Conservation (phyloP, 257 asterid species). For the Solanum boliviense region DNA sequence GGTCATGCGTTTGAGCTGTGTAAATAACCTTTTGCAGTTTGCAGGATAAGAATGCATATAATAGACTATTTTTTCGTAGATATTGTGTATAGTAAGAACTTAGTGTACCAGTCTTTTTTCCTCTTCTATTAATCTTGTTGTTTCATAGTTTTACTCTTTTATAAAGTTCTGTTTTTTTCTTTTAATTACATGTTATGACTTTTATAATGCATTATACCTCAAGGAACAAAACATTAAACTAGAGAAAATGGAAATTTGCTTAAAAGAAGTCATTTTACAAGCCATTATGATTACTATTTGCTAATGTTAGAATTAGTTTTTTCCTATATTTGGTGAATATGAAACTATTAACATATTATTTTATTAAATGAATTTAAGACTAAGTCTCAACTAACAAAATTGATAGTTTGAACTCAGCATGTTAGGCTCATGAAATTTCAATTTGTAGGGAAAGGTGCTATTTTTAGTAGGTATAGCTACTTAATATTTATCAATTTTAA, state of each 20-base stretch:
- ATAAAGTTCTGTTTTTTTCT: background rate
- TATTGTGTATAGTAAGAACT: background rate
- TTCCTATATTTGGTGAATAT: background rate
- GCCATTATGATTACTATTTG: background rate
- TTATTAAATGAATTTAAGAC: background rate
- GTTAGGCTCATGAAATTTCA: background rate
- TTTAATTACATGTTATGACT: background rate
- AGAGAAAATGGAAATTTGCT: background rate
- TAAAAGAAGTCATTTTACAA: background rate
- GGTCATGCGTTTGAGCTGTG: background rate
- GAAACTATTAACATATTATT: background rate
- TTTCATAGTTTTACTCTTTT: background rate
- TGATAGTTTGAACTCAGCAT: background rate
- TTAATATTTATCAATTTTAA: background rate
- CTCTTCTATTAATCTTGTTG: background rate
- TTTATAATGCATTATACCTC: background rate
- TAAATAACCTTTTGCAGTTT: no score
- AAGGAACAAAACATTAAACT: background rate
- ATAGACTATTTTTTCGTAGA: no score
- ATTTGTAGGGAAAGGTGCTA: background rate
- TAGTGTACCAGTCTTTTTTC: background rate
- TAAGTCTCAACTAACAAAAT: background rate
- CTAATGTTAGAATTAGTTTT: background rate
- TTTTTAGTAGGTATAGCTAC: background rate
- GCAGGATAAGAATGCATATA: no score